Percentiles rank a stretch among this genome's conserved stretches.
Evolutionary conservation across 768 basidiomycete genomes (phyloP).

Genomic region (Suillus sp.): DNA sequence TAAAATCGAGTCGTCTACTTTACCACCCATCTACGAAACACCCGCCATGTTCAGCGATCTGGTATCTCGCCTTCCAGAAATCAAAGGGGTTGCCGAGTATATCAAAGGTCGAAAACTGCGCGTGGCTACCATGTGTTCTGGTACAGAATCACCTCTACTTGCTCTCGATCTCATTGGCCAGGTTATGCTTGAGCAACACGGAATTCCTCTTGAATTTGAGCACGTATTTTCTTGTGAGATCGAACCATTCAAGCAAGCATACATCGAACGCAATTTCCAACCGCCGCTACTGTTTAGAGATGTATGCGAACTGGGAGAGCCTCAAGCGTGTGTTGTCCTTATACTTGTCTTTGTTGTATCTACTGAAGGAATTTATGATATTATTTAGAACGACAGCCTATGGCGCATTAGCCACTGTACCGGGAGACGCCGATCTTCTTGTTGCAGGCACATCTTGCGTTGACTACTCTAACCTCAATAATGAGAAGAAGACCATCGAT

Average conservation of each 20-base stretch:
- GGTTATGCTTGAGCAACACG: slow-evolving; percentile 69
- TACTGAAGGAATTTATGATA: slow-evolving; percentile 1
- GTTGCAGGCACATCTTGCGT: slow-evolving; percentile 96
- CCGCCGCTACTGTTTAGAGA: slow-evolving; percentile 93
- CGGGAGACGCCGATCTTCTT: slow-evolving; percentile 87
- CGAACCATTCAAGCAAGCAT: slow-evolving; percentile 96
- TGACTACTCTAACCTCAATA: slow-evolving; percentile 96
- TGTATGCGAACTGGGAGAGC: slow-evolving; percentile 84
- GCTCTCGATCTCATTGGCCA: slow-evolving; percentile 85
- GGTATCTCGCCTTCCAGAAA: slow-evolving; percentile 61
- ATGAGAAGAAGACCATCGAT: slow-evolving; percentile 86
- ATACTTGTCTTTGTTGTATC: background rate
- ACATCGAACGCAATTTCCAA: slow-evolving; percentile 94
- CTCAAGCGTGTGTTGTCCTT: slow-evolving; percentile 63
- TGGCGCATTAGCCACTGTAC: slow-evolving; percentile 81
- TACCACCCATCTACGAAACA: slow-evolving; percentile 76
- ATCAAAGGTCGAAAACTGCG: slow-evolving; percentile 82
- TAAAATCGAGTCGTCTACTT: slow-evolving; percentile 55
- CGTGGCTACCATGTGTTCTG: slow-evolving; percentile 97
- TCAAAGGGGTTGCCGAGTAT: slow-evolving; percentile 65
- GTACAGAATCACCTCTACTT: slow-evolving; percentile 92
- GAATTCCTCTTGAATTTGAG: slow-evolving; percentile 68
- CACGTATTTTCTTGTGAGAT: slow-evolving; percentile 98
- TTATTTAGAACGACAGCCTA: slow-evolving; percentile 82
- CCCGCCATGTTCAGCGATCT: slow-evolving; percentile 78